Evolutionary conservation across 768 basidiomycete species (phyloP), one percentile per base, ranked within the genome.

Genomic region (Coprinellus micaceus): DNA sequence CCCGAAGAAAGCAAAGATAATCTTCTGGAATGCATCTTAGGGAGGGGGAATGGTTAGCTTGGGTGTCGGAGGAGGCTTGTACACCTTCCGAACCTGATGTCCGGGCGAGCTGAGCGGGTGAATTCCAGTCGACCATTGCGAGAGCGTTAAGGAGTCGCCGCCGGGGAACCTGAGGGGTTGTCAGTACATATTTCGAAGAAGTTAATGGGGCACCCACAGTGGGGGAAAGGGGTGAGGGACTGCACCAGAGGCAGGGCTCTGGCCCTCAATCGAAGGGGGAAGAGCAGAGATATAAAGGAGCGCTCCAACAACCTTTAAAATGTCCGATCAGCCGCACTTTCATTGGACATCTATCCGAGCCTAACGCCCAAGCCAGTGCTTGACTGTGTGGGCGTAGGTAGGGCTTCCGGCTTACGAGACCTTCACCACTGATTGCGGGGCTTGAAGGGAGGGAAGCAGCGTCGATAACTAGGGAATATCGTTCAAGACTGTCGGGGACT

Each of bases 1-100:
- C 17, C 88, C 88, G 58, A 83, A 84, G 52, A 86, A 74, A n/a
- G 74, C 71, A 61, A 85, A 84, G 25, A 85, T 76, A 40, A 87
- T 67, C 61, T 83, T 82, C 43, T 72, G 72, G 63, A 88, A 86
- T 49, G 79, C 77, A 53, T 72, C 87, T 88, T 43, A 10, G 12
- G 45, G n/a, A n/a, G n/a, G n/a, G n/a, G n/a, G n/a, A n/a, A n/a
- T n/a, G n/a, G n/a, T n/a, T n/a, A n/a, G n/a, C n/a, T n/a, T n/a
- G 29, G 22, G 49, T 33, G 45, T 15, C 17, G 53, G 49, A 13
- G 47, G 33, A 36, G 29, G 13, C 10, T 39, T 22, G 24, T 7
- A 24, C 7, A 7, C 37, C 1, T 2, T 17, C 58, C 61, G 24
- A 51, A 78, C 80, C 74, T 40, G 69, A 70, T 58, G 78, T 78